These are phyloP conservation scores for Colletotrichum musicola DNA, from an alignment of 2,329 filamentous ascomycete species.

Conservation along the genomic window DNA sequence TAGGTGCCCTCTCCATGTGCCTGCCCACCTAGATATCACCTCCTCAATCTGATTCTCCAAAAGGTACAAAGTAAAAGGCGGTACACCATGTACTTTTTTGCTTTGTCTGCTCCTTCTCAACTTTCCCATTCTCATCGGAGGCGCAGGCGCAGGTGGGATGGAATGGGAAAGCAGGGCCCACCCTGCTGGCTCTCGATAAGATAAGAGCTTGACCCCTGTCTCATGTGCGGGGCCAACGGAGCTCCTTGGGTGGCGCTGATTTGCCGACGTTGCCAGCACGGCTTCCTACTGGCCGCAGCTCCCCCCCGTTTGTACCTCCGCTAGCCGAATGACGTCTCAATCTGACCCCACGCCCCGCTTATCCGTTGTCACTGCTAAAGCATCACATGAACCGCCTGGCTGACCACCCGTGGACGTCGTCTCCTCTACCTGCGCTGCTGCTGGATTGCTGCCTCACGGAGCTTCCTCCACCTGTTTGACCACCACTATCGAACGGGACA, in stretches of 20 bases:
- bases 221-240: slow-evolving; percentile 6
- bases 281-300: background rate
- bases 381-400: slow-evolving; percentile 39
- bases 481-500: too few species aligned
- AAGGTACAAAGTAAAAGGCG: too few species aligned
- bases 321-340: slow-evolving; percentile 34
- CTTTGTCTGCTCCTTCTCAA: too few species aligned
- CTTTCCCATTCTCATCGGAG: too few species aligned
- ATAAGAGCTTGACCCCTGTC: slow-evolving; percentile 34
- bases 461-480: background rate
- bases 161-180: background rate
- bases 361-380: slow-evolving; percentile 34
- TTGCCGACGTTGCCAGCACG: background rate
- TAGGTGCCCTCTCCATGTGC: background rate
- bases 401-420: slow-evolving; percentile 33
- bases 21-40: background rate
- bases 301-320: background rate
- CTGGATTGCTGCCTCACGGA: background rate
- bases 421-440: background rate
- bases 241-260: slow-evolving; percentile 4
- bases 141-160: too few species aligned
- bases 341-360: slow-evolving; percentile 36
- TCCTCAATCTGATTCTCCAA: background rate
- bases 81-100: too few species aligned
- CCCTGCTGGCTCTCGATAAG: slow-evolving; percentile 23